Conservation (phyloP, 2,329 filamentous ascomycete species). For the Fusarium phyllophilum region DNA sequence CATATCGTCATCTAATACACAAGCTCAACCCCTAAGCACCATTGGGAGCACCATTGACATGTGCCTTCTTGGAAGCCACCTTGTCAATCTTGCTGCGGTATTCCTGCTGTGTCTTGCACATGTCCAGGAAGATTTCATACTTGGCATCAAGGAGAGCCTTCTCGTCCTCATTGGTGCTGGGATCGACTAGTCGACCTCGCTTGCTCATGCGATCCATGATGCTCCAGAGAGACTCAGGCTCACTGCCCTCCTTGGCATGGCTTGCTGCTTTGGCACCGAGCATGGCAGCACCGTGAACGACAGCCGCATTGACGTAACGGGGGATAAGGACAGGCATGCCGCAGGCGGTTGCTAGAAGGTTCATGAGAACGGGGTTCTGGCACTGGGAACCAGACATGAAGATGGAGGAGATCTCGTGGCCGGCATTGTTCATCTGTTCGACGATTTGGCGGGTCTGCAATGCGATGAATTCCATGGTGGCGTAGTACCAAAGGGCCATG, state of each 20-base stretch:
- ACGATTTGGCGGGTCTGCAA: constrained; percentile 97
- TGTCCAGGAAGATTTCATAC: constrained; percentile 95
- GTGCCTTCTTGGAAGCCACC: constrained; percentile 54
- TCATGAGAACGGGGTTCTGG: constrained; percentile 93
- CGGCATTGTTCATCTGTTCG: constrained; percentile 89
- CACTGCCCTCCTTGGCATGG: constrained; percentile 72
- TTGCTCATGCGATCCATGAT: constrained; percentile 99
- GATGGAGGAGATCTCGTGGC: constrained; percentile 88
- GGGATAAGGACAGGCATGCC: constrained; percentile 94
- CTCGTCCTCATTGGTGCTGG: constrained; percentile 76
- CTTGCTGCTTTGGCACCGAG: constrained; percentile 96
- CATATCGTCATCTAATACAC: constrained; percentile 1
- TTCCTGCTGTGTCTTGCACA: constrained; percentile 84
- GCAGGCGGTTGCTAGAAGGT: constrained; percentile 89
- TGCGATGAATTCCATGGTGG: constrained; percentile 97
- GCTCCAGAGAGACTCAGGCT: constrained; percentile 88
- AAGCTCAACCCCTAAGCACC: constrained; percentile 35
- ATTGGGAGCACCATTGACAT: constrained; percentile 46
- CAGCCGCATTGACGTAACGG: constrained; percentile 91
- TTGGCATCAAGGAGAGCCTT: constrained; percentile 86
- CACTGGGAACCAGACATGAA: constrained; percentile 99
- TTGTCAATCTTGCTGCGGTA: constrained; percentile 84
- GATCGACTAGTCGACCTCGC: constrained; percentile 84
- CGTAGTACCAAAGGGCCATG: constrained; percentile 92
- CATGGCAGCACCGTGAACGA: constrained; percentile 99